These are phyloP conservation scores for Brassica cretica DNA, from an alignment of 345 rosid genomes.

Conservation along the genomic window DNA sequence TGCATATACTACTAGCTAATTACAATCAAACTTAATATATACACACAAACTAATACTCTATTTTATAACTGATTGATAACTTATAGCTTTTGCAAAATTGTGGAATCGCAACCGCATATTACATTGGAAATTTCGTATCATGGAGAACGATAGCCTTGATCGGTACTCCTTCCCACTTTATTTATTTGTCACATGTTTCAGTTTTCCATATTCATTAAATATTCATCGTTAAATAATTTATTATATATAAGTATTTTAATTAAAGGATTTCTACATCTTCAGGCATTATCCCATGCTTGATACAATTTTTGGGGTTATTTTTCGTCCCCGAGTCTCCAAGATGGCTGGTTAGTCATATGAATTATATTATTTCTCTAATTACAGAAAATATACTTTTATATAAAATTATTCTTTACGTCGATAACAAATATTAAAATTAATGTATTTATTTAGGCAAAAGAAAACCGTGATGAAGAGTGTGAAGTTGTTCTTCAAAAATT, in stretches of 20 bases:
- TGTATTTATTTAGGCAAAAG: constrained; percentile 30
- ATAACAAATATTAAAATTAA: not conserved
- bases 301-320: not conserved
- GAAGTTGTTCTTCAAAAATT: constrained; percentile 28
- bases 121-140: not conserved
- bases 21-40: not conserved
- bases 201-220: not conserved
- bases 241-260: not conserved
- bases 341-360: not conserved
- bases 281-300: not conserved
- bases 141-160: not conserved
- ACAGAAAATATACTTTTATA: not conserved
- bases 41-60: not conserved
- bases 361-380: not conserved
- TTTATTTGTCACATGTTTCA: not conserved
- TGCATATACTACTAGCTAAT: not conserved
- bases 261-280: not conserved
- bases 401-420: not conserved
- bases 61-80: not conserved
- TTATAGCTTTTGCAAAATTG: not conserved
- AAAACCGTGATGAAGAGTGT: constrained; percentile 27
- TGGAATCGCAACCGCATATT: not conserved
- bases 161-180: not conserved
- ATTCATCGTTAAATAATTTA: not conserved
- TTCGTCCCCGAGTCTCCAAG: not conserved